A percentile compares a stretch with the other conserved stretches of the same genome.
phyloP scores from a whole-genome alignment of 352 stramenopile genomes.

The Phytophthora ohioensis region DNA sequence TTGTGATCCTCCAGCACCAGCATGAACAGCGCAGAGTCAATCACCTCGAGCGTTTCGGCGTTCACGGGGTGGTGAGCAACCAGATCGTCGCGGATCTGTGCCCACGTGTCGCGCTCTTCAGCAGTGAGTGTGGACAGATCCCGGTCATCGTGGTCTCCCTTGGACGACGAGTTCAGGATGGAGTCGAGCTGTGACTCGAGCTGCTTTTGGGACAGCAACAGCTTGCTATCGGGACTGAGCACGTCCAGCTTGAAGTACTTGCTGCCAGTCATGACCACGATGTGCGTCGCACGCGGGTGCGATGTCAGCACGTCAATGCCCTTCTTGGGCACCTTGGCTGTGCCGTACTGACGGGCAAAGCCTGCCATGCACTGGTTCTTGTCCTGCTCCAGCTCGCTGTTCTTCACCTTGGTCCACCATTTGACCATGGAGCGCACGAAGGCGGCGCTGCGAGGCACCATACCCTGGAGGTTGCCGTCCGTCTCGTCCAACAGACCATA shows the following conservation, averaged over 20 bases:
- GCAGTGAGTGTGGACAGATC: slow-evolving; percentile 84
- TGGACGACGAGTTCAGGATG: slow-evolving; percentile 70
- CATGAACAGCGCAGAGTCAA: slow-evolving; percentile 93
- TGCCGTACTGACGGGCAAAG: slow-evolving; percentile 90
- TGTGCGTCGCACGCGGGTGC: slow-evolving; percentile 83
- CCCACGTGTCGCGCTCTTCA: slow-evolving; percentile 89
- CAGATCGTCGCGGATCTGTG: slow-evolving; percentile 76
- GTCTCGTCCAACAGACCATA: slow-evolving; percentile 88
- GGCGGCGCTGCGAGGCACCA: slow-evolving; percentile 75
- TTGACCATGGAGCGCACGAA: slow-evolving; percentile 88
- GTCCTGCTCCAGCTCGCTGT: slow-evolving; percentile 89
- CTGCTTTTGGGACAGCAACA: slow-evolving; percentile 76
- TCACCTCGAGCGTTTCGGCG: slow-evolving; percentile 69
- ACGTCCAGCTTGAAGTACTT: slow-evolving; percentile 88
- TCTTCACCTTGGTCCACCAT: slow-evolving; percentile 92
- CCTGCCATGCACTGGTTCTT: slow-evolving; percentile 91
- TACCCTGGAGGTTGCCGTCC: slow-evolving; percentile 72
- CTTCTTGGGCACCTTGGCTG: slow-evolving; percentile 80
- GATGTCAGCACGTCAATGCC: slow-evolving; percentile 81
- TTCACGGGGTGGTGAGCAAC: slow-evolving; percentile 77
- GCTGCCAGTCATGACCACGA: slow-evolving; percentile 89
- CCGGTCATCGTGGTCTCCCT: slow-evolving; percentile 59
- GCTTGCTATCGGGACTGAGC: slow-evolving; percentile 83
- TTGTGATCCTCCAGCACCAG: slow-evolving; percentile 88
- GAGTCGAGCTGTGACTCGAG: slow-evolving; percentile 71